Evolutionary conservation across 768 basidiomycete genomes (phyloP).

Genomic region (Trametes meyenii): DNA sequence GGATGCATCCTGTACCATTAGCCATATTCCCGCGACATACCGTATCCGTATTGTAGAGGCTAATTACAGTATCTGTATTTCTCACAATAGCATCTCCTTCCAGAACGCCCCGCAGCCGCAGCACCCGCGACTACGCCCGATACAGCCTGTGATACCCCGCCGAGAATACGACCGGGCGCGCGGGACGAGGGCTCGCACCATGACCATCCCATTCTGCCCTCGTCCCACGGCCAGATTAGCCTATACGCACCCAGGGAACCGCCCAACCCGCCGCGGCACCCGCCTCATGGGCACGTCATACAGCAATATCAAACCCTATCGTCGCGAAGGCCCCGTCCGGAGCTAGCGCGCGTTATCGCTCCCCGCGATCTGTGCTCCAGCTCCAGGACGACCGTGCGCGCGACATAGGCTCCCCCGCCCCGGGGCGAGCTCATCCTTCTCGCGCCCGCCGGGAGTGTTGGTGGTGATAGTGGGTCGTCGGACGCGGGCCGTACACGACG

Average conservation of each 20-base stretch:
- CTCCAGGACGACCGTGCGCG: not conserved
- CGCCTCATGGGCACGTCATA: not conserved
- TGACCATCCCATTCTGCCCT: not conserved
- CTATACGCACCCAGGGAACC: conserved; percentile 10
- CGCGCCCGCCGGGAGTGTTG: no score
- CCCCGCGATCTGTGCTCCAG: conserved; percentile 2
- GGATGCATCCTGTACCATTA: conserved; percentile 17
- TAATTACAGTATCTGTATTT: conserved; percentile 2
- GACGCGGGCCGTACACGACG: conserved; percentile 52
- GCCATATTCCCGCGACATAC: conserved; percentile 8
- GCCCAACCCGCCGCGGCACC: not conserved
- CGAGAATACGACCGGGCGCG: conserved; percentile 5
- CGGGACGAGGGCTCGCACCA: conserved; percentile 1
- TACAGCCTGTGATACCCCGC: not conserved
- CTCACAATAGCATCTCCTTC: not conserved
- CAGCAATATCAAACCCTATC: conserved; percentile 9
- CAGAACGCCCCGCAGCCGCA: not conserved
- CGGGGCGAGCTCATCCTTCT: not conserved
- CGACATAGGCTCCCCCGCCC: not conserved
- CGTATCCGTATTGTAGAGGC: conserved; percentile 8
- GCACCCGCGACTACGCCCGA: not conserved
- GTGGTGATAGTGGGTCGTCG: not conserved
- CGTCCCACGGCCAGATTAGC: conserved; percentile 13
- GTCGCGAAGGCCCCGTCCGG: not conserved
- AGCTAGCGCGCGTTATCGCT: conserved; percentile 9